Evolutionary conservation across 352 stramenopile species (phyloP).

Genomic region (Globisporangium iwayamae): DNA sequence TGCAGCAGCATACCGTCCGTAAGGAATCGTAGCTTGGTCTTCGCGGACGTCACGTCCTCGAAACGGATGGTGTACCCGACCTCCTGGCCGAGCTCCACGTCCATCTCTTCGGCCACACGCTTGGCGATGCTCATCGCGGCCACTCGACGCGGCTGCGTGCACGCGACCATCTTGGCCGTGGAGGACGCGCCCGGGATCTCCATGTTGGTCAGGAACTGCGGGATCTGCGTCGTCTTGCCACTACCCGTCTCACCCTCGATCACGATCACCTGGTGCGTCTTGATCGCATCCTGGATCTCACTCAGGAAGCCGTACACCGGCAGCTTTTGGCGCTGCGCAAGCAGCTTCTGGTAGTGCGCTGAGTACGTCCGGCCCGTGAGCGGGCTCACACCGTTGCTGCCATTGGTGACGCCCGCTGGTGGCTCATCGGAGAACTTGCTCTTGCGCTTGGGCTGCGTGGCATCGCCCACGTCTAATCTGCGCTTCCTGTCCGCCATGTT

Average conservation of each 20-base stretch:
- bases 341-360: slow-evolving; percentile 89
- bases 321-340: slow-evolving; percentile 93
- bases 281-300: slow-evolving; percentile 95
- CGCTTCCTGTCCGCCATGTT: slow-evolving; percentile 67
- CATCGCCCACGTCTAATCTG: slow-evolving; percentile 57
- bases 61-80: slow-evolving; percentile 99
- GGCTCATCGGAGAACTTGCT: slow-evolving; percentile 73
- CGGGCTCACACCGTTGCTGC: slow-evolving; percentile 72
- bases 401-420: slow-evolving; percentile 12
- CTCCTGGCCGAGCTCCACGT: slow-evolving; percentile 95
- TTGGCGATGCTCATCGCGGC: slow-evolving; percentile 97
- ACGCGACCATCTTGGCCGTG: slow-evolving; percentile 86
- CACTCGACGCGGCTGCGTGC: slow-evolving; percentile 97
- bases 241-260: slow-evolving; percentile 98
- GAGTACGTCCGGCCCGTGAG: slow-evolving; percentile 90
- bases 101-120: slow-evolving; percentile 98
- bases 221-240: slow-evolving; percentile 97
- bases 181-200: slow-evolving; percentile 66
- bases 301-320: slow-evolving; percentile 97
- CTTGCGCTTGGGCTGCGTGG: slow-evolving; percentile 61
- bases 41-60: slow-evolving; percentile 92
- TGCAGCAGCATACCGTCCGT: slow-evolving; percentile 96
- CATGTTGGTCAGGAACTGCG: slow-evolving; percentile 90
- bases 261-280: slow-evolving; percentile 94
- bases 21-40: slow-evolving; percentile 82